Evolutionary conservation across 352 stramenopile genomes (phyloP), one percentile per base, ranked within the genome.

Genomic region (Phytophthora multivora): DNA sequence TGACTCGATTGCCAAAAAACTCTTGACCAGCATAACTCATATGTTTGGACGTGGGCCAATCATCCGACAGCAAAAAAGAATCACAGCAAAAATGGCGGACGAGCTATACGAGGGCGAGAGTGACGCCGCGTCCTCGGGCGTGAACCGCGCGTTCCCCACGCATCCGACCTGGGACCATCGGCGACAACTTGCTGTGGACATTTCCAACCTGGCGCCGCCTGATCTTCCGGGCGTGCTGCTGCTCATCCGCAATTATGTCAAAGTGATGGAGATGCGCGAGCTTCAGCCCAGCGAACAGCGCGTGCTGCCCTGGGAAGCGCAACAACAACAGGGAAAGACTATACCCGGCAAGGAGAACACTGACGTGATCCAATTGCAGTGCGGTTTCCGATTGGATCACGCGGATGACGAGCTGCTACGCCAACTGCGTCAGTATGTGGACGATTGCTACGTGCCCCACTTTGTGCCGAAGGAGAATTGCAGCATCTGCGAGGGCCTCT

Each of bases 381-480:
- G 77, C 52, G 70, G 61, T 7, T 74, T 93, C 41, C 78, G 86
- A 42, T 54, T 95, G 38, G 86, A 95, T 49, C 43, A 61, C 3
- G 79, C 85, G 3, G 66, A 83, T 40, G 63, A 73, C 4, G 71
- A 72, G 46, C 61, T 93, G 31, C 59, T 95, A 30, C 54, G 65
- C 3, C 73, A 87, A 26, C 63, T 95, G 25, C 80, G 85, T 21
- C 57, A 77, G 46, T 95, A 93, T 61, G 86, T 93, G 18, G 79
- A 92, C 66, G 69, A 77, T 39, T 95, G 86, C 66, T 91, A 88
- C 72, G 55, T 93, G 18, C 84, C 86, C 16, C 79, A 90, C 57
- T 89, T 81, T 41, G 73, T 89, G 13, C 75, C 84, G 4, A 81
- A 80, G 33, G 83, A 90, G 53, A 89, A 93, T 62, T 95, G 86